Base-by-base conservation (phyloP, 2,329 filamentous ascomycete genomes). In the Phialocephala sp. region DNA sequence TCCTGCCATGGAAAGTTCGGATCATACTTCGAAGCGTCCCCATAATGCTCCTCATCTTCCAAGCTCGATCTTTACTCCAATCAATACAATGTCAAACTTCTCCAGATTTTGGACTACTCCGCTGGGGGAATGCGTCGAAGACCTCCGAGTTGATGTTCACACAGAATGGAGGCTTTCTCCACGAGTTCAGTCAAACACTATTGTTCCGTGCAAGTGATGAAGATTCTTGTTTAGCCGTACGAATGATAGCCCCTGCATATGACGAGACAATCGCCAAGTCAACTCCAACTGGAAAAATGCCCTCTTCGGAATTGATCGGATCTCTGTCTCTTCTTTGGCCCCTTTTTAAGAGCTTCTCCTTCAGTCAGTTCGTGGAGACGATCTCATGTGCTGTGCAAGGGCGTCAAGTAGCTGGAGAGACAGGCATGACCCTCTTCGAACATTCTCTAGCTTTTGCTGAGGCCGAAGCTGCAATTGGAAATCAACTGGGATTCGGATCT, bases 371-470 rank as follows among this genome's bases (percentile, higher is more conserved):
- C 72, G 81, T 97, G 22, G 95, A 98, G 78, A 95, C 92, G 0
- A 80, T 98, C 11, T 90, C 91, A 4, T 97, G 93, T 77, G 92
- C 94, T 11, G 85, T 98, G 8, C 93, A 97, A 77, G 94, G 94
- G 37, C 88, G 91, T 2, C 86, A 88, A 2, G 86, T 92, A 0
- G 87, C 91, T 68, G 90, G 92, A 0, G 95, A 98, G 79, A 96
- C 93, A 1, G 94, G 93, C 20, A 97, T 98, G 92, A 97, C 94
- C 0, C 86, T 97, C 1, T 97, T 98, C 73, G 95, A 99, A 76
- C 94, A 97, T 75, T 97, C 94, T 0, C 83, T 99, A 9, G 94
- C 94, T 2, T 99, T 98, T 79, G 93, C 94, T 12, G 95, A 99
- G 78, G 94, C 94, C 9, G 95, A 99, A 77, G 90, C 92, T 36